Base-by-base conservation (phyloP, 768 basidiomycete species). In the Hygrophoropsis aurantiaca region DNA sequence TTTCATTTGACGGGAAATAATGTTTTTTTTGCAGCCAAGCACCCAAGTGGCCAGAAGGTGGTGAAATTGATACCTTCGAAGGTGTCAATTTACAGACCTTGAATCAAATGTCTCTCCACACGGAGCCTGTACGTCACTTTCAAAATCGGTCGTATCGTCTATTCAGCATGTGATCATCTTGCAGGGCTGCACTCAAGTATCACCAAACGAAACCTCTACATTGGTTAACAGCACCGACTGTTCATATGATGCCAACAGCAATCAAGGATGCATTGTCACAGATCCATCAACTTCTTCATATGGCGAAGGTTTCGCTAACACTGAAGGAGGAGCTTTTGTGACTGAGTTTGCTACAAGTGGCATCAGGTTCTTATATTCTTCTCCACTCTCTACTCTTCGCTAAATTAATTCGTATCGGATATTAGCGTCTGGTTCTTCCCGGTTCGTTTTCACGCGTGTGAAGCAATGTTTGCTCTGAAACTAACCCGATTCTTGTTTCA, bases 1-100 rank as follows among this genome's bases (percentile, higher is more conserved):
- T 41, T 34, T 37, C 16, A n/a, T 33, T 16, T 18, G n/a, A 9
- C 32, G 15, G 23, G 18, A 3, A 23, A n/a, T n/a, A n/a, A n/a
- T n/a, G n/a, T n/a, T 33, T 18, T 26, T 15, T 25, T 37, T 7
- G 21, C 32, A 77, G 78, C 15, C 77, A 80, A 57, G 75, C 82
- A 1, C 64, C 72, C 10, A 57, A 65, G 16, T 87, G 85, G 85
- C 85, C 85, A 2, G 59, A 61, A 11, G 84, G 84, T 52, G 83
- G 75, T 21, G 85, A 89, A 59, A 85, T 87, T 51, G 91, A 93
- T 62, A 87, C 85, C 9, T 79, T 93, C 49, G 90, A 94, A 62
- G 86, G 82, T 26, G 84, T 93, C 52, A 93, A 94, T 65, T 60
- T 77, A 40, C 76, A 77, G 34, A 71, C 73, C 3, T 67, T 71